phyloP scores from a whole-genome alignment of 2,329 filamentous ascomycete species.

The Scleromitrula shiraiana region DNA sequence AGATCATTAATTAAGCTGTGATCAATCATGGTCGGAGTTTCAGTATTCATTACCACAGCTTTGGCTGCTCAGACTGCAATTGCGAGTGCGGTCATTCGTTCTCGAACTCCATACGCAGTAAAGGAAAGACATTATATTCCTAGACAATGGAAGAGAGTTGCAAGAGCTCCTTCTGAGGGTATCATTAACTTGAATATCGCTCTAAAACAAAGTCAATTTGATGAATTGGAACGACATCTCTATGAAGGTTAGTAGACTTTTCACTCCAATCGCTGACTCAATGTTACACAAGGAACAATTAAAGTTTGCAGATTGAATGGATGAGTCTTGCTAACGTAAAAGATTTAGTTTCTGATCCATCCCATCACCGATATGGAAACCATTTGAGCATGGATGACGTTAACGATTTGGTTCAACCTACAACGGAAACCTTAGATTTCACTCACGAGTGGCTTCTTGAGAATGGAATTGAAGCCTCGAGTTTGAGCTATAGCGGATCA shows the following conservation, averaged over 20 bases:
- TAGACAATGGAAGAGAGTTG: slow-evolving; percentile 40
- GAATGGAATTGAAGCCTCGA: slow-evolving; percentile 39
- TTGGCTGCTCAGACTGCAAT: slow-evolving; percentile 8
- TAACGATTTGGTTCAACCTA: slow-evolving; percentile 44
- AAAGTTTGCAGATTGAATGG: no score
- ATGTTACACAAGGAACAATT: no score
- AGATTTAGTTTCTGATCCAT: slow-evolving; percentile 41
- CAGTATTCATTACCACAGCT: slow-evolving; percentile 7
- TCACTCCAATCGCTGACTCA: not conserved
- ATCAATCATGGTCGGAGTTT: slow-evolving; percentile 8
- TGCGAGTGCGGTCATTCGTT: slow-evolving; percentile 6
- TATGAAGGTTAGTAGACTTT: slow-evolving; percentile 35
- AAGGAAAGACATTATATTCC: slow-evolving; percentile 50
- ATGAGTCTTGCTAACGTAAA: not conserved
- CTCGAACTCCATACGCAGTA: slow-evolving; percentile 35
- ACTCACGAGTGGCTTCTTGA: slow-evolving; percentile 49
- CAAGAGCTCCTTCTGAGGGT: slow-evolving; percentile 39
- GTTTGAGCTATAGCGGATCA: slow-evolving; percentile 40
- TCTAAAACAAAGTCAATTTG: slow-evolving; percentile 48
- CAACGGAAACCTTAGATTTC: slow-evolving; percentile 41
- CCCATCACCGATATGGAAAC: slow-evolving; percentile 45
- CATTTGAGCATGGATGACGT: slow-evolving; percentile 45
- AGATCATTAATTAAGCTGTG: not conserved
- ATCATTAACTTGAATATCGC: slow-evolving; percentile 49
- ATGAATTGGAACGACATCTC: slow-evolving; percentile 46